Conservation (phyloP, 1,139 yeast genomes). For the Blastobotrys serpentis region DNA sequence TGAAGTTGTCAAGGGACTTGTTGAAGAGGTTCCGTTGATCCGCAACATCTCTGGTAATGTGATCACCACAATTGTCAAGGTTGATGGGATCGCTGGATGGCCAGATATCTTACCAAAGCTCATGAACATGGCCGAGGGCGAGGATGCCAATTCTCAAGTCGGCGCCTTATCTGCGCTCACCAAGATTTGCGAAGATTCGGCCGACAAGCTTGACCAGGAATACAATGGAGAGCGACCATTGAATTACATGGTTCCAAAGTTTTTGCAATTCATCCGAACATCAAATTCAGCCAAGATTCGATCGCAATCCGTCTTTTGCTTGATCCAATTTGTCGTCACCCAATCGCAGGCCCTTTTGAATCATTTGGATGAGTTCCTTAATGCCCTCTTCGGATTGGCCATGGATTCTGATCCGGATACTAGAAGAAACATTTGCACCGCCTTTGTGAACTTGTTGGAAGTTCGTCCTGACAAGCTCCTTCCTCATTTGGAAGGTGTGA, state of each 20-base stretch:
- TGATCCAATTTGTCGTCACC: slow-evolving; percentile 72
- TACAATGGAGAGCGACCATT: slow-evolving; percentile 68
- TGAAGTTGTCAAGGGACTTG: slow-evolving; percentile 67
- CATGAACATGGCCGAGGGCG: slow-evolving; percentile 53
- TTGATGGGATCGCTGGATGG: slow-evolving; percentile 73
- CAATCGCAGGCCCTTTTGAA: slow-evolving; percentile 64
- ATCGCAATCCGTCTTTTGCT: slow-evolving; percentile 65
- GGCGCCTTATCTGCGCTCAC: slow-evolving; percentile 80
- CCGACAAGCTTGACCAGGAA: slow-evolving; percentile 55
- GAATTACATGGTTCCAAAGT: slow-evolving; percentile 62
- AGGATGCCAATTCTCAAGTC: slow-evolving; percentile 49
- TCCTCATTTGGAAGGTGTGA: slow-evolving; percentile 82
- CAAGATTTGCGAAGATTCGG: slow-evolving; percentile 86
- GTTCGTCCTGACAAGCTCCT: slow-evolving; percentile 75
- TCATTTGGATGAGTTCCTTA: slow-evolving; percentile 64
- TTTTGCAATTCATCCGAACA: slow-evolving; percentile 48
- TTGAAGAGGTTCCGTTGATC: slow-evolving; percentile 58
- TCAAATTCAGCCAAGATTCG: slow-evolving; percentile 50
- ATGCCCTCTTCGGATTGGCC: slow-evolving; percentile 59
- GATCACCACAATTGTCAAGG: slow-evolving; percentile 73
- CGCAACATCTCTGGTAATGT: slow-evolving; percentile 90
- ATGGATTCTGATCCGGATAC: slow-evolving; percentile 58
- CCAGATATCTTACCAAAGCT: slow-evolving; percentile 70
- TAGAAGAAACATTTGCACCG: slow-evolving; percentile 71
- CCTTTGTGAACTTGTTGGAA: slow-evolving; percentile 73